Percentiles rank a stretch among this genome's conserved stretches.
Evolutionary conservation across 768 basidiomycete species (phyloP).

Genomic region (Boletus vermiculosoides): DNA sequence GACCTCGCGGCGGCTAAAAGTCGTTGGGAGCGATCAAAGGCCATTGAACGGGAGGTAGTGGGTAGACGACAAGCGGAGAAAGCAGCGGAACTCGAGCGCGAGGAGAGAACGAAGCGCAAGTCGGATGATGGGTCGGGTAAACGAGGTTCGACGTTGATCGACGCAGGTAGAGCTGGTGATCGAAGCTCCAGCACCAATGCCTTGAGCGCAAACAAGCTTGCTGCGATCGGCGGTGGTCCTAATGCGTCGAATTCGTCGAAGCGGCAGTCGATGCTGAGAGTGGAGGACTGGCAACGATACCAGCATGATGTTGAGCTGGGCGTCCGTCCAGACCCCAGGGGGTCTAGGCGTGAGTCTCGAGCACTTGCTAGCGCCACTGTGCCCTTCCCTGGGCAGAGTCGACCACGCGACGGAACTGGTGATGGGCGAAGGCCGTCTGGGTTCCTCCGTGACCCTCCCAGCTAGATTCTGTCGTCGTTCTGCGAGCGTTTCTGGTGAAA

Average conservation of each 20-base stretch:
- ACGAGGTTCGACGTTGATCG: constrained; percentile 32
- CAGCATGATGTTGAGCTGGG: constrained; percentile 50
- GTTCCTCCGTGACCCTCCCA: constrained; percentile 42
- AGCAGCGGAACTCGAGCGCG: constrained; percentile 44
- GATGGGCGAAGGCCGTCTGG: constrained; percentile 34
- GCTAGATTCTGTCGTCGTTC: constrained; percentile 18
- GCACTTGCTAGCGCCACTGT: constrained; percentile 23
- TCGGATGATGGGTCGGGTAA: constrained; percentile 42
- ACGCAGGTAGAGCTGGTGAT: constrained; percentile 34
- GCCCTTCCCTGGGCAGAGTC: constrained; percentile 33
- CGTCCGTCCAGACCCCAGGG: constrained; percentile 25
- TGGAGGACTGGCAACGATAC: constrained; percentile 81
- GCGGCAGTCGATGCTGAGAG: constrained; percentile 73
- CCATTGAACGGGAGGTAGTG: constrained; percentile 73
- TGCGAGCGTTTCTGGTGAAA: neutral
- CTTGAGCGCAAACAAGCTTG: constrained; percentile 62
- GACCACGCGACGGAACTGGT: constrained; percentile 19
- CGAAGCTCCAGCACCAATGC: constrained; percentile 35
- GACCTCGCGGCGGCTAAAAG: constrained; percentile 71
- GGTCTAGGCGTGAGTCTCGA: constrained; percentile 27
- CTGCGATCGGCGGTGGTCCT: constrained; percentile 34
- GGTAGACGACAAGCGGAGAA: constrained; percentile 70
- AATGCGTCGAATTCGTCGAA: constrained; percentile 45
- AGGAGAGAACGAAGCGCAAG: constrained; percentile 50
- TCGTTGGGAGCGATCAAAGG: constrained; percentile 81